phyloP scores from a whole-genome alignment of 805 yeast species.

The Myxozyma kluyveri region DNA sequence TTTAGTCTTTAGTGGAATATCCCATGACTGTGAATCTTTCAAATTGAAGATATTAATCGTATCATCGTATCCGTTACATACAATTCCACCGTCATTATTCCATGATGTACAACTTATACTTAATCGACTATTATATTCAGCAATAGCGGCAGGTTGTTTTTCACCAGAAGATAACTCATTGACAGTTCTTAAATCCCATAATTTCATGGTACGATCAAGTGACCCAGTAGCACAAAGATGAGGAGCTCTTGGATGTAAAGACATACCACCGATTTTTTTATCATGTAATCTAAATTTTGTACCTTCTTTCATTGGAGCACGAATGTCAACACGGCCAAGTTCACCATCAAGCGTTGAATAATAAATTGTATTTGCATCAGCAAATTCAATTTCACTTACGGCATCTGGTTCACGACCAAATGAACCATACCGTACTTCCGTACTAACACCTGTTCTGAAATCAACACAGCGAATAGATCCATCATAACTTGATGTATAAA shows the following conservation, averaged over 20 bases:
- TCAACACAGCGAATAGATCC: conserved; percentile 79
- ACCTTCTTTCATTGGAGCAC: conserved; percentile 42
- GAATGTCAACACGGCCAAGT: conserved; percentile 68
- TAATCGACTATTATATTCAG: conserved; percentile 67
- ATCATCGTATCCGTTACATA: conserved; percentile 92
- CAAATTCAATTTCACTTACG: conserved; percentile 27
- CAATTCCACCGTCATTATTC: conserved; percentile 63
- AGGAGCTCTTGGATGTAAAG: conserved; percentile 65
- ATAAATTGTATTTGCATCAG: conserved; percentile 52
- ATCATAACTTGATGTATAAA: conserved; percentile 78
- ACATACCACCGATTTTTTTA: conserved; percentile 88
- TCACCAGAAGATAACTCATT: conserved; percentile 1
- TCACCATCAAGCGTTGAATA: conserved; percentile 79
- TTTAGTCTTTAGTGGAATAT: conserved; percentile 7
- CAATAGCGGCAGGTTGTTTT: conserved; percentile 48
- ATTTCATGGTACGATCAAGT: conserved; percentile 73
- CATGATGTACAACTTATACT: conserved; percentile 86
- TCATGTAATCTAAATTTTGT: conserved; percentile 62
- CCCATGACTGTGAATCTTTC: conserved; percentile 25
- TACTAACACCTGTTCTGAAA: conserved; percentile 55
- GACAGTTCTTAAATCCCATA: conserved; percentile 79
- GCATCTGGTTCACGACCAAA: conserved; percentile 40
- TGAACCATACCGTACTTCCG: conserved; percentile 49
- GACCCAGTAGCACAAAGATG: conserved; percentile 83
- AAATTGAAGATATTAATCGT: conserved; percentile 70